Evolutionary conservation across 495 filamentous ascomycete genomes (phyloP), one percentile per base, ranked within the genome.

Genomic region (Gamarada debralockiae): DNA sequence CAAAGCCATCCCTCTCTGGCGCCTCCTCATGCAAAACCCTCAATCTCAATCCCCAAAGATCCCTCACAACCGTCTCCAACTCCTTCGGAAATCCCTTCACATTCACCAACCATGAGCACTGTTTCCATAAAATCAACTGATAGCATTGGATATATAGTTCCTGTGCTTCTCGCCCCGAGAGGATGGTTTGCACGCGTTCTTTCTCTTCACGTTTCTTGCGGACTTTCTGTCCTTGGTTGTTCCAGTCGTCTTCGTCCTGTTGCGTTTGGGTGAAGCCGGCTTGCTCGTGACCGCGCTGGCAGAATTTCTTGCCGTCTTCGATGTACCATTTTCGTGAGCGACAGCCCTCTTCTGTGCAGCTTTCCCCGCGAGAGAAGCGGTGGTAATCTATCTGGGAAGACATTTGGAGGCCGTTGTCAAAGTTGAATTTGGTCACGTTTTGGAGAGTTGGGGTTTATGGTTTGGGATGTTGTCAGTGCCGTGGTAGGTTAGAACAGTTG

Each of bases 51-150:
- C 67, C 55, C 78, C 78, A 81, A 21, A 81, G 60, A 49, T 76
- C 76, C 25, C 71, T 65, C n/a, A 75, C 70, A 22, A 79, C 68
- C 10, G 63, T 64, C 58, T 77, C 73, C n/a, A 79, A 62, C 48
- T 79, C 74, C 1, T 52, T 48, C 0, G 86, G 83, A 55, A 89
- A 80, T 0, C 77, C 74, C 61, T 80, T 80, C 8, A 72, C 66
- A 25, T 80, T 70, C 8, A 90, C 70, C 39, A 91, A 66, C 58
- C 74, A 82, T 61, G 80, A 65, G 44, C 79, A 76, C 73, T 92
- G 87, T 65, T 89, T 87, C 72, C 83, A 80, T 1, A 92, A 69
- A 24, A 98, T 80, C n/a, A 97, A 69, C 67, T 97, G 93, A 48
- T 89, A 82, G 59, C 78, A 84, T 65, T 92, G 84, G 33, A 98